A percentile compares a stretch with the other conserved stretches of the same genome.
Evolutionary conservation across 2,329 filamentous ascomycete genomes (phyloP).

Genomic region (Botryotinia convoluta): DNA sequence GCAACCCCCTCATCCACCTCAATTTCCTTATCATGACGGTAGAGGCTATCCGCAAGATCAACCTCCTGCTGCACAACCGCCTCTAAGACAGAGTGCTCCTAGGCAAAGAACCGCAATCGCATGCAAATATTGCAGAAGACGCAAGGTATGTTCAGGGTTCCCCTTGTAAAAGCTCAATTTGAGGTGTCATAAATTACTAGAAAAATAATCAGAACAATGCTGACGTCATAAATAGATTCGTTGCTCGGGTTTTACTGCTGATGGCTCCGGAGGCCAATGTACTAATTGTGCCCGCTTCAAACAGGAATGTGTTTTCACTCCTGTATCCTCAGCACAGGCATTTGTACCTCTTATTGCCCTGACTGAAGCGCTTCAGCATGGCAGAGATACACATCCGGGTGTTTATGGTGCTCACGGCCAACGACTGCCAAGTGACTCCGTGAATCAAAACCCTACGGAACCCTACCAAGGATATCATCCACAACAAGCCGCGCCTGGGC

Average conservation of each 20-base stretch:
- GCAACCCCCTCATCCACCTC: background rate
- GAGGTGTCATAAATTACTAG: background rate
- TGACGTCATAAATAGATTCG: slow-evolving; percentile 55
- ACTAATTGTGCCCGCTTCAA: slow-evolving; percentile 71
- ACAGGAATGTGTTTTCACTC: slow-evolving; percentile 75
- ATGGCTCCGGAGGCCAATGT: slow-evolving; percentile 64
- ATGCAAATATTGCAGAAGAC: slow-evolving; percentile 57
- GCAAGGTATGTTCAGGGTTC: slow-evolving; percentile 48
- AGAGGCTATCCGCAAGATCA: background rate
- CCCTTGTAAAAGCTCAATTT: background rate
- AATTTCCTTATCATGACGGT: too few species aligned
- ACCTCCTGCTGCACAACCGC: slow-evolving; percentile 14
- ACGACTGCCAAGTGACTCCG: slow-evolving; percentile 35
- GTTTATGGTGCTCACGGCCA: slow-evolving; percentile 44
- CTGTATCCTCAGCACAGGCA: slow-evolving; percentile 70
- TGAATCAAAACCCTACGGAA: slow-evolving; percentile 26
- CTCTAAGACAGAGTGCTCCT: slow-evolving; percentile 49
- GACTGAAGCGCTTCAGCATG: slow-evolving; percentile 48
- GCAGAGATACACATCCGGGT: slow-evolving; percentile 42
- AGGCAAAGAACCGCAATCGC: slow-evolving; percentile 60
- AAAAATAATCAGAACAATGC: slow-evolving; percentile 1
- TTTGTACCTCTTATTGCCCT: slow-evolving; percentile 72
- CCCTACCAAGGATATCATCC: background rate
- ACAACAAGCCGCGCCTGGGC: background rate
- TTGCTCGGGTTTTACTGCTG: slow-evolving; percentile 72